These are phyloP conservation scores for Diaporthe sp. DNA, from an alignment of 2,329 filamentous ascomycete species.

Conservation along the genomic window DNA sequence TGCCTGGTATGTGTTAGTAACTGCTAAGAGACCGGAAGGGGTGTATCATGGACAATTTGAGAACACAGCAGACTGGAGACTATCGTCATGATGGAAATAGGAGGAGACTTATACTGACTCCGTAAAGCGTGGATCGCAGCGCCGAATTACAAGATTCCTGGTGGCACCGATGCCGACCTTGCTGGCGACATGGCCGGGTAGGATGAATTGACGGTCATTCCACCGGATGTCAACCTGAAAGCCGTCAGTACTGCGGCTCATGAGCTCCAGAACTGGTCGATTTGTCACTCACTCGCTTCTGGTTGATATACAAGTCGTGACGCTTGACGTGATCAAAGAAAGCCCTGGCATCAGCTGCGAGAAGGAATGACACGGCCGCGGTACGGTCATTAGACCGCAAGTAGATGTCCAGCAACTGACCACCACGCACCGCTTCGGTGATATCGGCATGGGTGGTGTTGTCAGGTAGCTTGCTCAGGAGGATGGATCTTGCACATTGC, in stretches of 20 bases:
- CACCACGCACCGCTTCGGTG: slow-evolving; percentile 73
- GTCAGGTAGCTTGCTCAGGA: slow-evolving; percentile 71
- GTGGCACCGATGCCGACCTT: slow-evolving; percentile 75
- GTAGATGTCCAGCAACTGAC: slow-evolving; percentile 75
- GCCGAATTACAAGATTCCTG: slow-evolving; percentile 78
- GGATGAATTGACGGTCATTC: slow-evolving; percentile 76
- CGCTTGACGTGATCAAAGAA: slow-evolving; percentile 74
- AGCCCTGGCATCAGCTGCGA: slow-evolving; percentile 68
- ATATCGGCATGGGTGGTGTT: slow-evolving; percentile 74
- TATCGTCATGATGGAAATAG: not conserved
- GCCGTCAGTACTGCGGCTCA: not conserved
- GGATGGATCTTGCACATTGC: slow-evolving; percentile 65
- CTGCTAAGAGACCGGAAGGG: not conserved
- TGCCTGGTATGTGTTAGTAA: slow-evolving; percentile 41
- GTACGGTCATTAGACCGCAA: slow-evolving; percentile 67
- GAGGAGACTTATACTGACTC: slow-evolving; percentile 46
- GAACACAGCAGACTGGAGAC: not conserved
- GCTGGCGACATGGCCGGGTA: slow-evolving; percentile 70
- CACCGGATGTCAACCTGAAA: slow-evolving; percentile 74
- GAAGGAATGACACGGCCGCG: slow-evolving; percentile 77
- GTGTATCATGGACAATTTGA: not conserved
- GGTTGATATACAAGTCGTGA: slow-evolving; percentile 75
- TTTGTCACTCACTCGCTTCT: slow-evolving; percentile 67
- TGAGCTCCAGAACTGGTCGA: not conserved
- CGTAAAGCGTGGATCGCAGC: slow-evolving; percentile 67